A percentile compares a stretch with the other conserved stretches of the same genome.
These are phyloP conservation scores for Begonia loranthoides DNA, from an alignment of 306 rosid genomes.

Conservation along the genomic window DNA sequence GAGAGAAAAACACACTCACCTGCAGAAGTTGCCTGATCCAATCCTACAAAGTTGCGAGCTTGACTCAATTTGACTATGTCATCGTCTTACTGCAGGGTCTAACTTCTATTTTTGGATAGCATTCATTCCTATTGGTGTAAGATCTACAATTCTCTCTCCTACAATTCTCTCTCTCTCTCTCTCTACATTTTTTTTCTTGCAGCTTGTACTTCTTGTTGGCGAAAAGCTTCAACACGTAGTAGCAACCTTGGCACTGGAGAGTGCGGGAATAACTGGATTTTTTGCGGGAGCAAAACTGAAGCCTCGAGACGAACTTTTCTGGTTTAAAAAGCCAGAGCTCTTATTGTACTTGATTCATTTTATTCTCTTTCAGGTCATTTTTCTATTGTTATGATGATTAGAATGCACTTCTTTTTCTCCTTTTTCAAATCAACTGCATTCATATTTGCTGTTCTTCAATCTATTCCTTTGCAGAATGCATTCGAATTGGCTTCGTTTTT, in stretches of 20 bases:
- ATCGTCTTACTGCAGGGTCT: slow-evolving; percentile 49
- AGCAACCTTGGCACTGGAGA: slow-evolving; percentile 88
- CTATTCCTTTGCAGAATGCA: slow-evolving; percentile 57
- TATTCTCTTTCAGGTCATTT: slow-evolving; percentile 78
- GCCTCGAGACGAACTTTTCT: slow-evolving; percentile 94
- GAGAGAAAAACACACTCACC: too few species aligned
- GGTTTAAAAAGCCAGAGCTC: slow-evolving; percentile 94
- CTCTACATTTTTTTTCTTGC: slow-evolving; percentile 13
- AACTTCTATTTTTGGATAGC: slow-evolving; percentile 99
- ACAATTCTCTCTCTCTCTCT: slow-evolving; percentile 6
- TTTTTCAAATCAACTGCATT: too few species aligned
- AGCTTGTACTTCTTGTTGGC: slow-evolving; percentile 97
- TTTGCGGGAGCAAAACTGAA: slow-evolving; percentile 53
- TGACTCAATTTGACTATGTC: slow-evolving; percentile 1
- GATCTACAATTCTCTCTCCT: slow-evolving; percentile 15
- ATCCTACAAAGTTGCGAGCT: background rate
- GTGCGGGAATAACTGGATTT: slow-evolving; percentile 53
- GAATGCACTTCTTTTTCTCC: background rate
- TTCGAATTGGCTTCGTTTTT: slow-evolving; percentile 96
- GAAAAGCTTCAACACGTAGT: slow-evolving; percentile 83
- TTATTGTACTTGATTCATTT: slow-evolving; percentile 86
- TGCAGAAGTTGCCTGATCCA: too few species aligned
- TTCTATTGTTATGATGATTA: background rate
- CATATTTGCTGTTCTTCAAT: slow-evolving; percentile 4
- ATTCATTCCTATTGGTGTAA: slow-evolving; percentile 67